Conservation (phyloP, 2,329 filamentous ascomycete species). For the Fusarium chuoi region DNA sequence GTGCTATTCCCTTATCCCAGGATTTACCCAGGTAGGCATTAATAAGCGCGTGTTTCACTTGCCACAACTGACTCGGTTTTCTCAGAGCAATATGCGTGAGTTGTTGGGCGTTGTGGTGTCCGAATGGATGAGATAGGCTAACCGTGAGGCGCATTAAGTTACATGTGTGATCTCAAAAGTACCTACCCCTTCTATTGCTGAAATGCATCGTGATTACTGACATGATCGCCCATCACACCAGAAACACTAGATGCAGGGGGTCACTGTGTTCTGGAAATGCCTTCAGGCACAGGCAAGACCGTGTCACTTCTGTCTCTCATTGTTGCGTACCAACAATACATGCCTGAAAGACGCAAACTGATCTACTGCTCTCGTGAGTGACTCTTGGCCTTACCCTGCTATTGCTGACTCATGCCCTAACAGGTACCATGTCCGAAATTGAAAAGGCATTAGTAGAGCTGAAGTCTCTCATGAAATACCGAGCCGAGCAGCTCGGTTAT, state of each 20-base stretch:
- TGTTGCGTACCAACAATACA: constrained; percentile 94
- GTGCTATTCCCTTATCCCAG: constrained; percentile 68
- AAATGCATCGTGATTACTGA: constrained; percentile 1
- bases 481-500: constrained; percentile 85
- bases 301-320: constrained; percentile 95
- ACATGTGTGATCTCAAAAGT: constrained; percentile 70
- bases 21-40: constrained; percentile 64
- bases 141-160: constrained; percentile 48
- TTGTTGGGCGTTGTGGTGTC: constrained; percentile 3
- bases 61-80: not conserved
- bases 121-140: not conserved
- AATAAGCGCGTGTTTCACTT: not conserved
- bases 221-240: constrained; percentile 35
- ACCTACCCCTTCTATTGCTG: constrained; percentile 3
- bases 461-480: constrained; percentile 94
- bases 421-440: constrained; percentile 97
- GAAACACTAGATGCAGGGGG: constrained; percentile 91
- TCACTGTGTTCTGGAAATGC: constrained; percentile 98
- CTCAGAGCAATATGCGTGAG: constrained; percentile 66
- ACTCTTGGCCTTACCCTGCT: not conserved
- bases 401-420: constrained; percentile 1
- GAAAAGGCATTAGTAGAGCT: constrained; percentile 95
- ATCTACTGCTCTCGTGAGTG: constrained; percentile 91
- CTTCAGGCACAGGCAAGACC: constrained; percentile 97
- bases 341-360: constrained; percentile 92